Evolutionary conservation across 2,329 filamentous ascomycete species (phyloP), one percentile per base, ranked within the genome.

Genomic region (Lojkania enalia): DNA sequence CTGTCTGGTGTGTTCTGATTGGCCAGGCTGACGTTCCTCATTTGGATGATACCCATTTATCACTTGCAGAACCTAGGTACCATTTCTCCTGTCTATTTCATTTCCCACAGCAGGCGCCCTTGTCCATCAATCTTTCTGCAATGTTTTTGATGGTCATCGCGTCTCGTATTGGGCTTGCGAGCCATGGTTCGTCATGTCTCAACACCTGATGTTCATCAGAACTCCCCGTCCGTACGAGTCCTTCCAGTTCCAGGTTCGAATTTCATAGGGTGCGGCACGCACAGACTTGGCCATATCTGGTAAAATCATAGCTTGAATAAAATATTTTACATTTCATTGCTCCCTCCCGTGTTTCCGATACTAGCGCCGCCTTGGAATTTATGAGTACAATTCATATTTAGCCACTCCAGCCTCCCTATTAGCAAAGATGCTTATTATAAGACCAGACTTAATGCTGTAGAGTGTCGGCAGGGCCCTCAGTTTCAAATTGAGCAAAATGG

Each of bases 31-130:
- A 51, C 33, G 35, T 35, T 20, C 42, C 48, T 56, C 49, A 61
- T 59, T 42, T 61, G 49, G 50, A 45, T 51, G 38, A 51, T 52
- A 49, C 53, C 46, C 42, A n/a, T 50, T 43, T 41, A 43, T 47
- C 33, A 30, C 12, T 41, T 19, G 21, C 38, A n/a, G 30, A 29
- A 40, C 9, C 32, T 31, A 38, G 23, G 47, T 39, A 33, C 25
- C 15, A 11, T n/a, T 25, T 15, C 36, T 20, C 32, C 16, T 12
- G 35, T 46, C 38, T 20, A 32, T n/a, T n/a, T n/a, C n/a, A 37
- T 38, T 21, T 46, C 16, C 39, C 35, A 40, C 31, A 11, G 13
- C 20, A 3, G 25, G 15, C 33, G 14, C 27, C 38, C 9, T 15
- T 29, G 30, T 30, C 19, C 9, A 36, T 11, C 19, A 21, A 5